A percentile compares a stretch with the other conserved stretches of the same genome.
These are phyloP conservation scores for Fusarium bulbicola DNA, from an alignment of 2,329 filamentous ascomycete genomes.

Conservation along the genomic window DNA sequence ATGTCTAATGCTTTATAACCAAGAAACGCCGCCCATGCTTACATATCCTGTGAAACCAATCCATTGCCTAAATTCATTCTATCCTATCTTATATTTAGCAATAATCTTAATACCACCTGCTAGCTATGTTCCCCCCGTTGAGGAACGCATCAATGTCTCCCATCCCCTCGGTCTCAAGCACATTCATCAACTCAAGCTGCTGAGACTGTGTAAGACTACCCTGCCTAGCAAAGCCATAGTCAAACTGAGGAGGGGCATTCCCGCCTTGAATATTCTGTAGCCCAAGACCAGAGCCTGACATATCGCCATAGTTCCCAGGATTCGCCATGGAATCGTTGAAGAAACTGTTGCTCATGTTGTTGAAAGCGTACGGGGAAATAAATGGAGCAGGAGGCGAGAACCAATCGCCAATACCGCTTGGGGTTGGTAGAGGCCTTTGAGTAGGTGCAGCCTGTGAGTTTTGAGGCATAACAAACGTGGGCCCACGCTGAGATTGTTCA, in stretches of 20 bases:
- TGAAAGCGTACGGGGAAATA: slow-evolving; percentile 62
- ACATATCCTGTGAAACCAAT: not conserved
- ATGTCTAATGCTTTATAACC: slow-evolving; percentile 29
- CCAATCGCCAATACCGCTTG: slow-evolving; percentile 59
- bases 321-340: slow-evolving; percentile 51
- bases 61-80: slow-evolving; percentile 9
- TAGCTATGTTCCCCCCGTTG: slow-evolving; percentile 50
- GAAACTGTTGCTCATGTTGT: slow-evolving; percentile 52
- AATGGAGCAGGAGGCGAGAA: slow-evolving; percentile 63
- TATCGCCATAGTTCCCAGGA: slow-evolving; percentile 43
- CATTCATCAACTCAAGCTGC: slow-evolving; percentile 83
- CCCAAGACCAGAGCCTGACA: slow-evolving; percentile 45
- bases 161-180: slow-evolving; percentile 75
- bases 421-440: slow-evolving; percentile 55
- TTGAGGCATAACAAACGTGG: slow-evolving; percentile 53
- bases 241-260: slow-evolving; percentile 40
- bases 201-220: slow-evolving; percentile 82
- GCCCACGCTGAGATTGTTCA: slow-evolving; percentile 39
- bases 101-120: slow-evolving; percentile 46
- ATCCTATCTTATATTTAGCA: slow-evolving; percentile 1
- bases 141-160: slow-evolving; percentile 69
- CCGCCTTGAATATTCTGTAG: slow-evolving; percentile 45
- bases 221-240: slow-evolving; percentile 60
- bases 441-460: slow-evolving; percentile 49
- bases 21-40: slow-evolving; percentile 27